Evolutionary conservation across 768 basidiomycete genomes (phyloP).

Genomic region (Paxillus rubicundulus): DNA sequence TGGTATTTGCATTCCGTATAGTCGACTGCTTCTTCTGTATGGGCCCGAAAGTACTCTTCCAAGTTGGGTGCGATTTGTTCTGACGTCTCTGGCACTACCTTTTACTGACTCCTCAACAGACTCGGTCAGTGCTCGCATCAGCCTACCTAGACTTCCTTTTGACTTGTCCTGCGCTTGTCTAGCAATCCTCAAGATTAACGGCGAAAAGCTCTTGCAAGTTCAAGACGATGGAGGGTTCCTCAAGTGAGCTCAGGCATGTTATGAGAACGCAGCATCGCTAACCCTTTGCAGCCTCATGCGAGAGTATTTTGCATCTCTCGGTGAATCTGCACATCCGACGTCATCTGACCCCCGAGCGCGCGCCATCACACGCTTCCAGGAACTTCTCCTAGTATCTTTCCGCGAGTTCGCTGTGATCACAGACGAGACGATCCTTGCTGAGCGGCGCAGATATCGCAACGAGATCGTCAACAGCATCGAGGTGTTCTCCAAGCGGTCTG

Average conservation of each 20-base stretch:
- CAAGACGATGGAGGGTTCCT: slow-evolving; percentile 98
- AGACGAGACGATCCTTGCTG: slow-evolving; percentile 86
- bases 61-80: slow-evolving; percentile 72
- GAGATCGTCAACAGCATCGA: slow-evolving; percentile 94
- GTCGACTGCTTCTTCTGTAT: slow-evolving; percentile 98
- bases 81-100: neutral
- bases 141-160: slow-evolving; percentile 4
- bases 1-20: slow-evolving; percentile 97
- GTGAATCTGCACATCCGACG: slow-evolving; percentile 89
- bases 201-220: slow-evolving; percentile 84
- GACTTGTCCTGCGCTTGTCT: slow-evolving; percentile 7
- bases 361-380: slow-evolving; percentile 96
- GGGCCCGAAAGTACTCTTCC: slow-evolving; percentile 98
- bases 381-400: slow-evolving; percentile 94
- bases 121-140: slow-evolving; percentile 45
- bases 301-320: slow-evolving; percentile 90
- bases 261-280: neutral
- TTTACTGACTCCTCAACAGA: slow-evolving; percentile 33
- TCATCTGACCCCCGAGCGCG: slow-evolving; percentile 85
- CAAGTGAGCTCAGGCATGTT: slow-evolving; percentile 52
- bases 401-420: slow-evolving; percentile 96
- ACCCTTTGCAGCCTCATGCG: slow-evolving; percentile 73
- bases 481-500: slow-evolving; percentile 88
- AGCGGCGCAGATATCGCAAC: slow-evolving; percentile 80
- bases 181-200: slow-evolving; percentile 98